A percentile compares a stretch with the other conserved stretches of the same genome.
Conservation (phyloP, 169 alveolate genomes). For the Plasmodium falciparum region DNA sequence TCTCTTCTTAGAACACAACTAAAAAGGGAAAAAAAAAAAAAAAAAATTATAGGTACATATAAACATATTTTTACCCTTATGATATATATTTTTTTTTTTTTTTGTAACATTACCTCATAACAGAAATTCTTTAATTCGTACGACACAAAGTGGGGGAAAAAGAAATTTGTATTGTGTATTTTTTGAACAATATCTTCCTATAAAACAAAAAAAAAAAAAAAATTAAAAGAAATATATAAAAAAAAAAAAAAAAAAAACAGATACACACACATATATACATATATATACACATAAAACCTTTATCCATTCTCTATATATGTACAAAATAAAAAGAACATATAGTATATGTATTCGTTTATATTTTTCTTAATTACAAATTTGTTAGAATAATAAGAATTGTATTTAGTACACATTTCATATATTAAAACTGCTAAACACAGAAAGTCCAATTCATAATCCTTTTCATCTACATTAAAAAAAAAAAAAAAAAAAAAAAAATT, state of each 20-base stretch:
- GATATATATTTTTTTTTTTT: not conserved
- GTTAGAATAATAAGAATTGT: constrained; percentile 66
- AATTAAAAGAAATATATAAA: too few species aligned
- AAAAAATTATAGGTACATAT: not conserved
- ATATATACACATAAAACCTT: not conserved
- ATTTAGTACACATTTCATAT: constrained; percentile 73
- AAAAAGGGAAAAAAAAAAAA: not conserved
- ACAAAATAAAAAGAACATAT: not conserved
- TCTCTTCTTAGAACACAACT: constrained; percentile 67
- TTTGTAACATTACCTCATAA: constrained; percentile 39
- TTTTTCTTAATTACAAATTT: constrained; percentile 22
- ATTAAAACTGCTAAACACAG: constrained; percentile 55
- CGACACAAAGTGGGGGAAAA: constrained; percentile 74
- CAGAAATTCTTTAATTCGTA: constrained; percentile 69
- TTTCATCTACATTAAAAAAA: constrained; percentile 42
- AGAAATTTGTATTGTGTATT: constrained; percentile 48
- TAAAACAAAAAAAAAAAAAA: not conserved
- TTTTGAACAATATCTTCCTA: constrained; percentile 48
- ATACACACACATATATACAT: not conserved
- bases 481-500: not conserved
- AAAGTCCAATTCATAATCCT: constrained; percentile 67
- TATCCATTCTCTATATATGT: too few species aligned
- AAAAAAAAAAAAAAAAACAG: not conserved
- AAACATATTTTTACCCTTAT: not conserved
- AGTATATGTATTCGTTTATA: not conserved